Evolutionary conservation across 2,329 filamentous ascomycete species (phyloP).

Genomic region (Ascochyta clinopodiicola): DNA sequence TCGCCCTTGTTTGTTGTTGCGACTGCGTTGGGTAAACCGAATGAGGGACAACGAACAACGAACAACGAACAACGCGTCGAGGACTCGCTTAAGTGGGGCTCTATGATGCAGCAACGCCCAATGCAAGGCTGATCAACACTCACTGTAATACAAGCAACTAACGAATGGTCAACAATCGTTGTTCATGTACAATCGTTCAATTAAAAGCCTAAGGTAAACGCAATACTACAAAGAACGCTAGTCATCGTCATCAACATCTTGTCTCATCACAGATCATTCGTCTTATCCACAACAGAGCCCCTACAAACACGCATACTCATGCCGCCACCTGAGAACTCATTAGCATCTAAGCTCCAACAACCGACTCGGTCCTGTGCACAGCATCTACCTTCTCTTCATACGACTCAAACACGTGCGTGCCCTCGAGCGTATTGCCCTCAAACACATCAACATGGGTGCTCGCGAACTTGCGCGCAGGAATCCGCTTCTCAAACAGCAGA

Average conservation of each 20-base stretch:
- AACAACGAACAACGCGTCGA: constrained; percentile 12
- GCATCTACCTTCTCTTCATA: constrained; percentile 46
- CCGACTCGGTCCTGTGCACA: constrained; percentile 29
- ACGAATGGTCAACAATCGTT: too few relatives aligned
- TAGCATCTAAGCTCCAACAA: constrained; percentile 20
- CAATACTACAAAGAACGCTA: not conserved
- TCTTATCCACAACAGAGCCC: not conserved
- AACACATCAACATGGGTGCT: constrained; percentile 64
- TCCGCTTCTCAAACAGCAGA: constrained; percentile 76
- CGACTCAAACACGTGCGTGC: constrained; percentile 37
- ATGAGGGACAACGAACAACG: constrained; percentile 7
- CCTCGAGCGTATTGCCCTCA: constrained; percentile 34
- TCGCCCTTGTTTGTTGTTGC: constrained; percentile 30
- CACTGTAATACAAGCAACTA: too few relatives aligned
- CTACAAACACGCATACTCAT: not conserved
- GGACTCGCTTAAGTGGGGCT: constrained; percentile 11
- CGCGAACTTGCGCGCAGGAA: constrained; percentile 77
- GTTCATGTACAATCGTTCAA: too few relatives aligned
- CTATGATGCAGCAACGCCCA: constrained; percentile 16
- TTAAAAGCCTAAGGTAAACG: not conserved
- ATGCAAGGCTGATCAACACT: not conserved
- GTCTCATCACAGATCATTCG: constrained; percentile 5
- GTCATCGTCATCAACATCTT: constrained; percentile 1
- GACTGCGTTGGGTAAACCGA: constrained; percentile 6
- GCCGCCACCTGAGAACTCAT: constrained; percentile 17